Base-by-base conservation (phyloP, 768 basidiomycete species). In the Pluteus cervinus region DNA sequence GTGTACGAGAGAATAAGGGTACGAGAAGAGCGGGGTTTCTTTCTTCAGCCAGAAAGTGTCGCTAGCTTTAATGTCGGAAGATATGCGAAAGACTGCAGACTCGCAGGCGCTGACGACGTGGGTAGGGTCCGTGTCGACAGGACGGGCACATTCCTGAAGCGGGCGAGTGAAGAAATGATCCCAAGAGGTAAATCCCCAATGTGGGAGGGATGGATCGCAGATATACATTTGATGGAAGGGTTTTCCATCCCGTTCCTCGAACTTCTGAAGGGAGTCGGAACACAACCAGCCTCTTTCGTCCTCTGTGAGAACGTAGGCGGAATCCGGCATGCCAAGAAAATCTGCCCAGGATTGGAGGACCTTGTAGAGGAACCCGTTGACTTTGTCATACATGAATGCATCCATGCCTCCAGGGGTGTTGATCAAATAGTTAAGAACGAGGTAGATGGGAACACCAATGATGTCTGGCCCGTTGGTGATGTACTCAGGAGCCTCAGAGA, bases 31-130 rank as follows among this genome's bases (percentile, higher is more conserved):
- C n/a, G n/a, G n/a, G n/a, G n/a, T n/a, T 47, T 79, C 61, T 0
- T 65, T 73, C 50, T 82, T 81, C 53, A 79, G 47, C 77, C 76
- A 81, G 55, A 81, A 79, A 23, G 51, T 46, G 38, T 76, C 74
- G 5, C 50, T 51, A 2, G 49, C 51, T 36, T 70, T 49, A 22
- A 75, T 66, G 39, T 69, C 42, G 23, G 29, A 20, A 2, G 53
- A 54, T 26, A 74, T 60, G 25, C 62, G 57, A 51, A 72, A 68
- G 3, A 73, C 52, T n/a, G 55, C 63, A 12, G 72, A 74, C 50
- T 82, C 79, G 60, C 78, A 81, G 7, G 71, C 57, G 42, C 60
- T 68, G 40, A 57, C 65, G 47, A 81, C 58, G 43, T 76, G 44
- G n/a, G 37, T 33, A 18, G 54, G 23, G 31, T 56, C 40, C n/a